Evolutionary conservation across 768 basidiomycete species (phyloP).

Genomic region (Nidularia sp.): DNA sequence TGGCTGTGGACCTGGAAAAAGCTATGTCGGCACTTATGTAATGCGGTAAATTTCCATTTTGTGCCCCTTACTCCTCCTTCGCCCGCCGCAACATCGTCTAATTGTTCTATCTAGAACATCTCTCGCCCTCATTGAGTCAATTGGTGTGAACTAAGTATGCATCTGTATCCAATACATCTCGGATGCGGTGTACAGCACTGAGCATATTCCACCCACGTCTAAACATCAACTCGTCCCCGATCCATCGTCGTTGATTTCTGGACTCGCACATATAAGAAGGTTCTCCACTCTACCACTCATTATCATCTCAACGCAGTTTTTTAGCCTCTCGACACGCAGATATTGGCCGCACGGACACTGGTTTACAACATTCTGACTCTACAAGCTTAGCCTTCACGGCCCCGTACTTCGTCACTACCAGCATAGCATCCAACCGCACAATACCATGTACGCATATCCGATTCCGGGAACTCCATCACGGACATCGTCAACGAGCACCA

Average conservation of each 20-base stretch:
- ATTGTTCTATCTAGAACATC: too few species aligned
- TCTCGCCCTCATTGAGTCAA: too few species aligned
- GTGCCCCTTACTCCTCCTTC: not conserved
- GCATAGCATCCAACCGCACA: conserved; percentile 9
- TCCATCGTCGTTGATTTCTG: too few species aligned
- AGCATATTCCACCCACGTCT: too few species aligned
- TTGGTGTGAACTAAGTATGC: too few species aligned
- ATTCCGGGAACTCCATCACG: not conserved
- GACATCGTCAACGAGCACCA: conserved; percentile 3
- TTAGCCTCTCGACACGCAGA: not conserved
- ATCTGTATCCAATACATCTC: too few species aligned
- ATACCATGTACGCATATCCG: conserved; percentile 6
- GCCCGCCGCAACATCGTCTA: not conserved
- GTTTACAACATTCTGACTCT: not conserved
- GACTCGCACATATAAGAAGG: too few species aligned
- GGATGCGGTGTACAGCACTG: too few species aligned
- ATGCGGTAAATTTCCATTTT: not conserved
- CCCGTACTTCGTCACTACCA: conserved; percentile 4
- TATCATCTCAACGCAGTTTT: too few species aligned
- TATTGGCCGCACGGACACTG: not conserved
- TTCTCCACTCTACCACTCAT: too few species aligned
- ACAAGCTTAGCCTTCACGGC: not conserved
- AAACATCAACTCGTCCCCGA: too few species aligned
- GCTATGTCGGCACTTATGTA: not conserved
- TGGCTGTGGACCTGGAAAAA: not conserved